phyloP scores from a whole-genome alignment of 768 basidiomycete genomes.

The Leccinum broughii region DNA sequence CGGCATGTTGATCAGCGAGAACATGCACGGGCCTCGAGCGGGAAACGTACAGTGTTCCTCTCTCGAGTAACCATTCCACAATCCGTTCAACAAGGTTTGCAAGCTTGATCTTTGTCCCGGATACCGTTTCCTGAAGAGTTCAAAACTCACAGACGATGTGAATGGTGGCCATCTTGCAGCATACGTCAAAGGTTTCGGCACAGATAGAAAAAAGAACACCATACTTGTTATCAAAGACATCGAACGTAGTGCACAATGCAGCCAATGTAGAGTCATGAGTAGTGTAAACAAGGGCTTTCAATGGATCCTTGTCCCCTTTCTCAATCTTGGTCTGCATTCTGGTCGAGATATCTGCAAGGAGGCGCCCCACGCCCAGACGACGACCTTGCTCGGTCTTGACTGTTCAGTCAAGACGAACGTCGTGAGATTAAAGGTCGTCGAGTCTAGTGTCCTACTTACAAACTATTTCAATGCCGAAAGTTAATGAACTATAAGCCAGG shows the following conservation, averaged over 20 bases:
- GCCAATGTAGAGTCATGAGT: constrained; percentile 76
- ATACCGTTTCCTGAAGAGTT: constrained; percentile 55
- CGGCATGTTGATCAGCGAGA: not conserved
- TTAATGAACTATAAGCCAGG: not conserved
- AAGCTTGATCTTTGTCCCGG: constrained; percentile 17
- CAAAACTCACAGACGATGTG: constrained; percentile 72
- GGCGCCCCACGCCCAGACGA: constrained; percentile 73
- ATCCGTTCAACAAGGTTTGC: constrained; percentile 45
- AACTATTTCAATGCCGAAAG: constrained; percentile 16
- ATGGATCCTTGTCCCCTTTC: constrained; percentile 44
- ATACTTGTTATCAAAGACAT: constrained; percentile 71
- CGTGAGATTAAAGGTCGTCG: not conserved
- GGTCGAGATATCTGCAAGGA: constrained; percentile 61
- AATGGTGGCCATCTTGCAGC: constrained; percentile 68
- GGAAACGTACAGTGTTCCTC: constrained; percentile 46
- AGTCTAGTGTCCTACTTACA: constrained; percentile 18
- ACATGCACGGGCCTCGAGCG: not conserved
- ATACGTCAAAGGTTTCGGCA: not conserved
- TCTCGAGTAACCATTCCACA: constrained; percentile 32
- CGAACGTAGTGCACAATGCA: constrained; percentile 60
- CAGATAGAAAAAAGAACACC: constrained; percentile 13
- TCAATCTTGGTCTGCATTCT: constrained; percentile 63
- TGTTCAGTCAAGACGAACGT: constrained; percentile 28
- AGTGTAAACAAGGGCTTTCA: constrained; percentile 67
- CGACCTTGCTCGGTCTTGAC: constrained; percentile 77